Percentiles rank a stretch among this genome's conserved stretches.
These are phyloP conservation scores for Fusarium miscanthi DNA, from an alignment of 2,329 filamentous ascomycete species.

Conservation along the genomic window DNA sequence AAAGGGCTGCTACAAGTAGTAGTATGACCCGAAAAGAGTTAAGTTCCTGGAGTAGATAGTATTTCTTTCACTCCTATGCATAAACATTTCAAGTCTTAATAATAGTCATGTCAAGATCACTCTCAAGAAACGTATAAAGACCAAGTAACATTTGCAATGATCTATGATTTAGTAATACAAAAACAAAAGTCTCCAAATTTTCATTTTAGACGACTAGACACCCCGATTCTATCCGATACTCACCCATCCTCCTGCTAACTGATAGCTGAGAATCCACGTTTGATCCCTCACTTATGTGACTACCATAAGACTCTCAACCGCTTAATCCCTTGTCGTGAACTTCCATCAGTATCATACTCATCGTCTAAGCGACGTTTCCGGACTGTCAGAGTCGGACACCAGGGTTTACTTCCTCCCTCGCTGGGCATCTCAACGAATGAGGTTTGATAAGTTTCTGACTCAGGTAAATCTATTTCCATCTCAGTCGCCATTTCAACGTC, in stretches of 20 bases:
- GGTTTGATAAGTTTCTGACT: background rate
- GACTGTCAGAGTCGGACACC: background rate
- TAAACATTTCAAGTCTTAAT: background rate
- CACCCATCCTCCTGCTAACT: background rate
- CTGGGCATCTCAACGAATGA: background rate
- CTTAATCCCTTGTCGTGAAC: background rate
- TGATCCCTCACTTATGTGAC: too few relatives aligned
- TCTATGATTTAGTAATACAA: background rate
- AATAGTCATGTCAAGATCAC: background rate
- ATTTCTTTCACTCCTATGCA: background rate
- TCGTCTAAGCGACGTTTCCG: background rate
- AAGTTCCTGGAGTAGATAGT: too few relatives aligned
- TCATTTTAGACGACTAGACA: background rate
- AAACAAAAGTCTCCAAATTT: background rate
- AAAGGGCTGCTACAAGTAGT: too few relatives aligned
- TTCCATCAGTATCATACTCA: background rate
- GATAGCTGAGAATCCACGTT: too few relatives aligned
- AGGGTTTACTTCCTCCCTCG: background rate
- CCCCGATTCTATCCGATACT: background rate
- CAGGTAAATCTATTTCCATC: background rate
- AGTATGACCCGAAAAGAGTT: too few relatives aligned
- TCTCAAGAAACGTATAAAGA: background rate
- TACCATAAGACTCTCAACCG: background rate
- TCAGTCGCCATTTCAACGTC: background rate
- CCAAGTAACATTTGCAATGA: rapidly evolving